These are phyloP conservation scores for Arthrobotrys conoides DNA, from an alignment of 2,329 filamentous ascomycete species.

Conservation along the genomic window DNA sequence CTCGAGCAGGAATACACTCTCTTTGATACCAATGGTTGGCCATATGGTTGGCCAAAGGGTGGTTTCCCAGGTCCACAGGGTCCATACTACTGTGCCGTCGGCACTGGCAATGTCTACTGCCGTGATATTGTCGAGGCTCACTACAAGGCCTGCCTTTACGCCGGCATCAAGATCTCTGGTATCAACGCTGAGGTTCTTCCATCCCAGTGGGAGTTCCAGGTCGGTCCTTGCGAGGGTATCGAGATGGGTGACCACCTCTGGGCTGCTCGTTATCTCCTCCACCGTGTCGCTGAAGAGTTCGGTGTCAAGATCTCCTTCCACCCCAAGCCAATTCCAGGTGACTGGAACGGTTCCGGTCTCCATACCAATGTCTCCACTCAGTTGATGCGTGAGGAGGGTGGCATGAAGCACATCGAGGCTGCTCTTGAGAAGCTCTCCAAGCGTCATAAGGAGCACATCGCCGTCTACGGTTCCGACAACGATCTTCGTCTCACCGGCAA, in stretches of 20 bases:
- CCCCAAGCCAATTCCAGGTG: constrained; percentile 93
- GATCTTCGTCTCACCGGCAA: constrained; percentile 90
- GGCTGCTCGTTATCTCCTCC: constrained; percentile 89
- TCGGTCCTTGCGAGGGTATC: constrained; percentile 90
- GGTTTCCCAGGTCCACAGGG: constrained; percentile 94
- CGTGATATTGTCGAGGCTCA: constrained; percentile 97
- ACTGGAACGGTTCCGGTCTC: constrained; percentile 97
- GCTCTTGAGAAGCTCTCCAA: constrained; percentile 73
- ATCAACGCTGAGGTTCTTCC: constrained; percentile 99
- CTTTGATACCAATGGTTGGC: constrained; percentile 85
- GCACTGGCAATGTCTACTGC: constrained; percentile 96
- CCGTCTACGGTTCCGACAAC: constrained; percentile 96
- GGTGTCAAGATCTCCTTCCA: constrained; percentile 94
- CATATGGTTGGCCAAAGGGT: constrained; percentile 90
- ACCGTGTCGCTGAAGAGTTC: constrained; percentile 95
- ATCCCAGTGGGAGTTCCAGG: constrained; percentile 98
- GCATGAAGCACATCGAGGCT: constrained; percentile 94
- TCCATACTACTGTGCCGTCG: constrained; percentile 98
- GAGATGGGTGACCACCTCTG: constrained; percentile 96
- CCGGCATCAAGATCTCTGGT: constrained; percentile 92
- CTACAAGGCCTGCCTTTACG: constrained; percentile 90
- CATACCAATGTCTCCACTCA: constrained; percentile 94
- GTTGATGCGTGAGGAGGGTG: constrained; percentile 89
- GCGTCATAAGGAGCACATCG: constrained; percentile 75
- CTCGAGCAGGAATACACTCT: constrained; percentile 98